Evolutionary conservation across 495 filamentous ascomycete genomes (phyloP), one percentile per base, ranked within the genome.

Genomic region (Pseudevernia furfuracea): DNA sequence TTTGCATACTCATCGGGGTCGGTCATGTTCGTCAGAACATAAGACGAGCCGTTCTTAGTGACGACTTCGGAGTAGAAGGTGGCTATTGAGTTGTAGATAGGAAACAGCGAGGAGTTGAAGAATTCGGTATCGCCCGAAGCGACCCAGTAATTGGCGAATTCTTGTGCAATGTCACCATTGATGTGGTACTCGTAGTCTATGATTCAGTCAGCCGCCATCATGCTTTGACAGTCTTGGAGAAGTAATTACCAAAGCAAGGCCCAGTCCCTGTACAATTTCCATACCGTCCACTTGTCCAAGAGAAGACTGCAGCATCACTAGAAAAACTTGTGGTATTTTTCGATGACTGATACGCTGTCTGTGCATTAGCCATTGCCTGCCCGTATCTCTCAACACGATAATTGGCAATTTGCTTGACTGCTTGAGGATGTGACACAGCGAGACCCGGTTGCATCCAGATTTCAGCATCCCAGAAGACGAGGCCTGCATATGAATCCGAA

Each of bases 1-100:
- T 92, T 91, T 9, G 87, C 87, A 68, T 88, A 90, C 73, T 90
- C 87, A 69, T 90, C 87, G 75, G 89, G 89, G 73, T 92, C 89
- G 1, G 89, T 92, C 80, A 89, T 89, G 67, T 92, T 92, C n/a
- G 73, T 80, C 58, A 83, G 60, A 4, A 74, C 76, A 73, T 79
- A 83, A 15, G 61, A 70, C 41, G 77, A 78, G n/a, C 79, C 77
- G 69, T 88, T 87, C 36, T 73, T 80, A 46, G 75, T 74, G 14
- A 88, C 70, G 7, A 85, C 61, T 63, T 86, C 79, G 2, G 75
- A 74, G 70, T 82, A 87, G 46, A 87, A 77, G 0, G 79, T 79
- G 3, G 84, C 82, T 30, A 84, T 75, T 8, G 81, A 81, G 63
- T 86, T 77, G 64, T 82, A 85, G 55, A 88, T 80, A 0, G 85